A percentile compares a stretch with the other conserved stretches of the same genome.
phyloP scores from a whole-genome alignment of 306 rosid genomes.

The Ormosia emarginata region DNA sequence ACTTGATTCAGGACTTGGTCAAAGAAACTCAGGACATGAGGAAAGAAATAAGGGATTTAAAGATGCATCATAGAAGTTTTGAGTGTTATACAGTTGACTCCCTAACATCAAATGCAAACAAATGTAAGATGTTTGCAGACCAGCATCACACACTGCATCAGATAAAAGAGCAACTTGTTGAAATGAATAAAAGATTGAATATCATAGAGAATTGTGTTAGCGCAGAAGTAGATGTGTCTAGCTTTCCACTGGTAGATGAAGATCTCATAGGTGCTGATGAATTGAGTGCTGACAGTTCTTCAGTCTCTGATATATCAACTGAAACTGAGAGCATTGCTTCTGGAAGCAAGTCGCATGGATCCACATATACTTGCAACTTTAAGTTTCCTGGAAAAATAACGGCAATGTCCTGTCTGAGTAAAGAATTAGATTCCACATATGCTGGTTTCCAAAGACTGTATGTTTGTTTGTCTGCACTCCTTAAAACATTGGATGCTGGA shows the following conservation, averaged over 20 bases:
- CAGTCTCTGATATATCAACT: constrained; percentile 56
- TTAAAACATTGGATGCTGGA: constrained; percentile 27
- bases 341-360: constrained; percentile 22
- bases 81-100: constrained; percentile 24
- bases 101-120: constrained; percentile 23
- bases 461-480: constrained; percentile 42
- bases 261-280: constrained; percentile 47
- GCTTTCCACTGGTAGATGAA: constrained; percentile 24
- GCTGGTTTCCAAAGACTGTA: constrained; percentile 43
- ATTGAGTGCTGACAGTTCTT: constrained; percentile 59
- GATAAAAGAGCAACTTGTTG: constrained; percentile 47
- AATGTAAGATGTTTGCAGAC: constrained; percentile 27
- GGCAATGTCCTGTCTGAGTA: constrained; percentile 38
- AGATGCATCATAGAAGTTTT: constrained; percentile 31
- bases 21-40: constrained; percentile 49
- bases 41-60: constrained; percentile 38
- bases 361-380: constrained; percentile 13
- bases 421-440: constrained; percentile 49
- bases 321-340: constrained; percentile 44
- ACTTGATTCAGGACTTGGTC: constrained; percentile 40
- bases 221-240: constrained; percentile 27
- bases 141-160: constrained; percentile 37
- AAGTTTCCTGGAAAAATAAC: constrained; percentile 26
- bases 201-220: constrained; percentile 42
- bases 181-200: constrained; percentile 48